Evolutionary conservation across 495 filamentous ascomycete genomes (phyloP).

Genomic region (Neurospora intermedia): DNA sequence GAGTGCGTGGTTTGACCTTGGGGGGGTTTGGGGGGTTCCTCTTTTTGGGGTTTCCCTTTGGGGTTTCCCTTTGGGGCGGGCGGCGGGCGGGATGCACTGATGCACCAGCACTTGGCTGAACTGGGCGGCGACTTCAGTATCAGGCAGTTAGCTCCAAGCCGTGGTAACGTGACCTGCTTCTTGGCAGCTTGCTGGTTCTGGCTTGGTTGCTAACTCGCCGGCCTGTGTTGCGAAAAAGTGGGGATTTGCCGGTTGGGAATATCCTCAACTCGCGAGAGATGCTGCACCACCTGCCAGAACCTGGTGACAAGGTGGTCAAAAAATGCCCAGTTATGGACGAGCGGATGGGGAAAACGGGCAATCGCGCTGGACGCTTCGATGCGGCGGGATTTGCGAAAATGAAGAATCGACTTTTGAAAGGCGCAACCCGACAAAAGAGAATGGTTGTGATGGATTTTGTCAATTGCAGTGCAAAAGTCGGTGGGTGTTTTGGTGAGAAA

Average conservation of each 20-base stretch:
- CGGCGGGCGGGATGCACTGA: not conserved
- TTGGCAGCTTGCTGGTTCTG: conserved; percentile 5
- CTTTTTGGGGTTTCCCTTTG: not conserved
- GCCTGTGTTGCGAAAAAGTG: conserved; percentile 14
- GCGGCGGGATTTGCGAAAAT: conserved; percentile 18
- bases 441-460: conserved; percentile 41
- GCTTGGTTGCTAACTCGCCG: not conserved
- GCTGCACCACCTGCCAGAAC: conserved; percentile 9
- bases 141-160: not conserved
- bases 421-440: conserved; percentile 19
- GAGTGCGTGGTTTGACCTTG: not conserved
- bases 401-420: conserved; percentile 18
- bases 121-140: not conserved
- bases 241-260: conserved; percentile 28
- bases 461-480: conserved; percentile 24
- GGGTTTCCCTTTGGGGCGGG: not conserved
- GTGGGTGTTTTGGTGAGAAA: conserved; percentile 36
- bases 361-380: conserved; percentile 16
- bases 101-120: not conserved
- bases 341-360: conserved; percentile 6
- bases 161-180: conserved; percentile 24
- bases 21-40: not conserved
- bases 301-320: conserved; percentile 5
- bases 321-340: conserved; percentile 12
- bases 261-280: conserved; percentile 25